These are phyloP conservation scores for Teratosphaeriaceae sp. DNA, from an alignment of 2,329 filamentous ascomycete species.

Conservation along the genomic window DNA sequence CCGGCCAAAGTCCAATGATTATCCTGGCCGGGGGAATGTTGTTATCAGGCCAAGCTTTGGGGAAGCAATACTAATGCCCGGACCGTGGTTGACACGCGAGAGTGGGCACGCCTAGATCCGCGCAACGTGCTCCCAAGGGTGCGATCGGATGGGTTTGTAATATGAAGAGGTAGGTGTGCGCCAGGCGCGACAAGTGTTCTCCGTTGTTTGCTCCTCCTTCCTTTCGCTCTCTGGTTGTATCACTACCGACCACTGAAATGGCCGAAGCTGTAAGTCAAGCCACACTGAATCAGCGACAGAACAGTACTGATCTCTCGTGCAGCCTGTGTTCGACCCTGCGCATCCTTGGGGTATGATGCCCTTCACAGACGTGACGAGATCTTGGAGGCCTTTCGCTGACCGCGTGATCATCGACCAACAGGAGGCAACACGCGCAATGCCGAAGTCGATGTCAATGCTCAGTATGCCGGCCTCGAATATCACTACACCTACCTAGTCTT, in stretches of 20 bases:
- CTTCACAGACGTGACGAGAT: too few relatives aligned
- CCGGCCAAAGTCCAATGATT: too few relatives aligned
- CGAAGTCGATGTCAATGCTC: constrained; percentile 50
- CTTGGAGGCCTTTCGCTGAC: too few relatives aligned
- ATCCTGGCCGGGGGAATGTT: too few relatives aligned
- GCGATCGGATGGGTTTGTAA: neutral
- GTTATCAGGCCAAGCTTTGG: constrained; percentile 4
- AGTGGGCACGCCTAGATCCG: too few relatives aligned
- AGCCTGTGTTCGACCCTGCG: constrained; percentile 9
- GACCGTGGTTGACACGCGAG: neutral
- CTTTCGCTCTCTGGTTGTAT: neutral
- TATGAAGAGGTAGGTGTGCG: neutral
- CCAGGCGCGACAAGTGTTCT: neutral
- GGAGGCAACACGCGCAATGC: constrained; percentile 44
- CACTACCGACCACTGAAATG: neutral
- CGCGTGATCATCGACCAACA: too few relatives aligned
- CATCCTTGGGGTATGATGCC: constrained; percentile 46
- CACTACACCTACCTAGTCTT: constrained; percentile 56
- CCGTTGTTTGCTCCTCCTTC: neutral
- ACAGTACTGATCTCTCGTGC: neutral
- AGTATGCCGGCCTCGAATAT: constrained; percentile 53
- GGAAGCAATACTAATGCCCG: neutral
- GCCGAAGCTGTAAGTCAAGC: constrained; percentile 1
- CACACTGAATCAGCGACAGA: neutral
- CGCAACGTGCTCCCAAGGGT: too few relatives aligned